Evolutionary conservation across 2,329 filamentous ascomycete species (phyloP).

Genomic region (Byssothecium circinans): DNA sequence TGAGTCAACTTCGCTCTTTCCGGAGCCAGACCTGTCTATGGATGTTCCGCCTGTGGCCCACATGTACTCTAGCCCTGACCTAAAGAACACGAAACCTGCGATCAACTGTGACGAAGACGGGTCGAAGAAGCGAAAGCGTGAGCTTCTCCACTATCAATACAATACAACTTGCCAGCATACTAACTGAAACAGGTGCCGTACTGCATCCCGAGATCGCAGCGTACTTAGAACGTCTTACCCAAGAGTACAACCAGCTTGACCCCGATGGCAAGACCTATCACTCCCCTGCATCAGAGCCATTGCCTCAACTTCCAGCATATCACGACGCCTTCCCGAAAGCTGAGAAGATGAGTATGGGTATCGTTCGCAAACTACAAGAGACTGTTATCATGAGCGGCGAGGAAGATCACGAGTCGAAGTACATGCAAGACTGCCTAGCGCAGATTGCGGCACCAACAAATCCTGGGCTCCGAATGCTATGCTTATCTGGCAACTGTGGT

Average conservation of each 20-base stretch:
- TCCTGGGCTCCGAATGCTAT: not conserved
- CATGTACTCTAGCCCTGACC: not conserved
- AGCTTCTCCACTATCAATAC: not conserved
- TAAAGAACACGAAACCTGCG: no score
- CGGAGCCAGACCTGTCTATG: not conserved
- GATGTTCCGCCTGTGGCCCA: not conserved
- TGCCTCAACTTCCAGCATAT: not conserved
- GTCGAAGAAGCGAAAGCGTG: slow-evolving; percentile 2
- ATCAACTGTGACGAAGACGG: not conserved
- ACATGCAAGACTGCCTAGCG: slow-evolving; percentile 1
- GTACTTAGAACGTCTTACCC: not conserved
- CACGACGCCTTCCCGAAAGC: not conserved
- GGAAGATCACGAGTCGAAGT: not conserved
- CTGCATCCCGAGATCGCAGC: slow-evolving; percentile 1
- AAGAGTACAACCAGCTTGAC: not conserved
- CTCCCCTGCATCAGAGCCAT: not conserved
- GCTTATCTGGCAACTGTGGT: slow-evolving; percentile 5
- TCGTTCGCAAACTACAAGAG: not conserved
- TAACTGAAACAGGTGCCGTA: not conserved
- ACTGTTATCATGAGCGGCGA: not conserved
- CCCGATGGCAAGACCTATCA: not conserved
- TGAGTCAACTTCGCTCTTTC: not conserved
- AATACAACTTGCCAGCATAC: not conserved
- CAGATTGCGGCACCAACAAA: not conserved
- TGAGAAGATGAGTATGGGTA: not conserved